These are phyloP conservation scores for Sonneratia alba DNA, from an alignment of 345 rosid genomes.

Conservation along the genomic window DNA sequence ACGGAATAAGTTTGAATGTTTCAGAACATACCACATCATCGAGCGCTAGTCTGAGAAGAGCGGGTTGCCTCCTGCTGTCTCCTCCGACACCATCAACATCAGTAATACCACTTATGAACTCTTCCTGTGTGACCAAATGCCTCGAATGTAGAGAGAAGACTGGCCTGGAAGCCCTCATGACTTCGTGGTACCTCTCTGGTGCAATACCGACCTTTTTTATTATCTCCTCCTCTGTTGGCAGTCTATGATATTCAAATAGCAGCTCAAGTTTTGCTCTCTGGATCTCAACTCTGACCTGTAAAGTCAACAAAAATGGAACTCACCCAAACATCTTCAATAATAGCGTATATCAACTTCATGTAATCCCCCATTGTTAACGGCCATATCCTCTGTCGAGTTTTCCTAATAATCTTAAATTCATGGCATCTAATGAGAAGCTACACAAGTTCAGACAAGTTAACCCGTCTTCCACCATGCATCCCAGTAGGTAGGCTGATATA, in stretches of 20 bases:
- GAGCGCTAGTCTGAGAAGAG: slow-evolving; percentile 91
- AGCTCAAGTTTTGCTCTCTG: slow-evolving; percentile 63
- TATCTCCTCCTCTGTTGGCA: slow-evolving; percentile 69
- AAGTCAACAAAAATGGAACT: not conserved
- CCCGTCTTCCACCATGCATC: not conserved
- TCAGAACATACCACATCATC: slow-evolving; percentile 71
- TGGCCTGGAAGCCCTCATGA: slow-evolving; percentile 63
- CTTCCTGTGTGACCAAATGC: slow-evolving; percentile 74
- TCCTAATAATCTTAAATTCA: no score
- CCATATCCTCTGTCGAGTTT: no score
- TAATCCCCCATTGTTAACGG: no score
- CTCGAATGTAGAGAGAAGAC: slow-evolving; percentile 66
- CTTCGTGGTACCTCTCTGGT: slow-evolving; percentile 76
- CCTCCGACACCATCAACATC: slow-evolving; percentile 66
- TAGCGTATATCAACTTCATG: no score
- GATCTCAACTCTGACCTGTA: slow-evolving; percentile 73
- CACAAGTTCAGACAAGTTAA: not conserved
- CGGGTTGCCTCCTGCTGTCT: slow-evolving; percentile 56
- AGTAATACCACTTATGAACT: slow-evolving; percentile 58
- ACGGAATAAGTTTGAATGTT: not conserved
- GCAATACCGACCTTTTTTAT: slow-evolving; percentile 53
- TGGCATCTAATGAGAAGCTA: no score
- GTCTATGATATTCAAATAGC: slow-evolving; percentile 48
- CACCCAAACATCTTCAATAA: not conserved
- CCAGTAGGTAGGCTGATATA: not conserved